Evolutionary conservation across 305 asterid species (phyloP).

Genomic region (Solanum hybrid): DNA sequence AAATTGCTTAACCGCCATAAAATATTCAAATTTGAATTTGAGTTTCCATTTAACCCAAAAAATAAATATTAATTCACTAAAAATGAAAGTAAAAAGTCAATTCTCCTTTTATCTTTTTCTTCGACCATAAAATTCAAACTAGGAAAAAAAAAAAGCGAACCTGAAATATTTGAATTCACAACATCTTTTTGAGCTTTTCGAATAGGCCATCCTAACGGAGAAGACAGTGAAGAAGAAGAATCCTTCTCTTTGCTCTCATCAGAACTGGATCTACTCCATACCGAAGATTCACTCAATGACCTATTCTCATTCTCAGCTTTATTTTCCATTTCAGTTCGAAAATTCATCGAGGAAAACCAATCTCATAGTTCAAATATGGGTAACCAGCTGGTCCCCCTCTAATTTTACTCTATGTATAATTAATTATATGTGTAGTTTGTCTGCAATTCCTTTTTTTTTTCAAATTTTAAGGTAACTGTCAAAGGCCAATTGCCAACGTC

Average conservation of each 20-base stretch:
- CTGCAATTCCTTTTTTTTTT: constrained; percentile 15
- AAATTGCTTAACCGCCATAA: neutral
- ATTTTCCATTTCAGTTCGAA: constrained; percentile 29
- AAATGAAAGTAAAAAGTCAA: neutral
- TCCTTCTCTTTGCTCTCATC: constrained; percentile 14
- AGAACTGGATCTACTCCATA: constrained; percentile 33
- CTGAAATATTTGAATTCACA: constrained; percentile 44
- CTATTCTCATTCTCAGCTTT: constrained; percentile 24
- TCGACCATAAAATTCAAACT: neutral
- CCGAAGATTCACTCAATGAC: constrained; percentile 28
- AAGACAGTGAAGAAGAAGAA: constrained; percentile 22
- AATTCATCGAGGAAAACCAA: constrained; percentile 7
- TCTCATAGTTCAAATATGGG: neutral
- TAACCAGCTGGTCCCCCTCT: neutral
- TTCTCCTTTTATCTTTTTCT: neutral
- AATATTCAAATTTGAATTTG: neutral
- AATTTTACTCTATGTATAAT: neutral
- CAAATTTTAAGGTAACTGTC: constrained; percentile 30
- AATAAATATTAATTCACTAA: neutral
- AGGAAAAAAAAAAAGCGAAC: constrained; percentile 10
- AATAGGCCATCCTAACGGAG: constrained; percentile 26
- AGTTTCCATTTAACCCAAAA: neutral
- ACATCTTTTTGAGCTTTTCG: constrained; percentile 10
- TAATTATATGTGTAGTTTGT: neutral
- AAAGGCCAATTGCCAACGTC: constrained; percentile 37